phyloP scores from a whole-genome alignment of 495 filamentous ascomycete genomes.

The Penicillium canescens region DNA sequence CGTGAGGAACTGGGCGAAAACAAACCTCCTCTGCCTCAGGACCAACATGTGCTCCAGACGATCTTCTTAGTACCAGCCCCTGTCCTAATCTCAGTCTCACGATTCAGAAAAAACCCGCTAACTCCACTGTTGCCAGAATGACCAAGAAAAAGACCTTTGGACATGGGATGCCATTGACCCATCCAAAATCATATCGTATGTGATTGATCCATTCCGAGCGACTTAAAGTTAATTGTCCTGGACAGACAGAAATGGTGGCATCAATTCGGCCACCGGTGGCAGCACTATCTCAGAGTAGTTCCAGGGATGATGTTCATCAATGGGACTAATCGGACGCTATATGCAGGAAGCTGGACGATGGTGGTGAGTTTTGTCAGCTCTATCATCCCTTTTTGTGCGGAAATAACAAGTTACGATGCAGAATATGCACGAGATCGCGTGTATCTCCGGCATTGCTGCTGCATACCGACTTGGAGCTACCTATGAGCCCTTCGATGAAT shows the following conservation, averaged over 20 bases:
- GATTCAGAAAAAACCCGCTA: not conserved
- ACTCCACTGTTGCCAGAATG: conserved; percentile 41
- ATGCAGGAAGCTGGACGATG: conserved; percentile 76
- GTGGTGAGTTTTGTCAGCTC: conserved; percentile 48
- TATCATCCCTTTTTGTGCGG: not conserved
- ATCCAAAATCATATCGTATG: conserved; percentile 58
- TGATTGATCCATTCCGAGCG: not conserved
- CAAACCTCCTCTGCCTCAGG: conserved; percentile 40
- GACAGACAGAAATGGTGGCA: conserved; percentile 75
- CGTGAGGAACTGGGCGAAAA: conserved; percentile 47
- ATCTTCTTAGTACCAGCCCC: conserved; percentile 58
- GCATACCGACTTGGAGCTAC: conserved; percentile 74
- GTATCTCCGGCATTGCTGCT: conserved; percentile 75
- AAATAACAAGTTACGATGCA: conserved; percentile 12
- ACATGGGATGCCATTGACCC: conserved; percentile 69
- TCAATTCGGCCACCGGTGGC: conserved; percentile 78
- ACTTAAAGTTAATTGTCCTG: too few species aligned
- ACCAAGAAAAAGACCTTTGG: conserved; percentile 65
- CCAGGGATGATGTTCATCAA: conserved; percentile 83
- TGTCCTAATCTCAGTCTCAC: not conserved
- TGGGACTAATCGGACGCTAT: conserved; percentile 64
- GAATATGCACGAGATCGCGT: conserved; percentile 83
- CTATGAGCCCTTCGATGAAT: conserved; percentile 67
- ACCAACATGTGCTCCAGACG: conserved; percentile 77
- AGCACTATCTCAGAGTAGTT: conserved; percentile 76